phyloP scores from a whole-genome alignment of 23 red algal genomes.

The Pyropia haitanensis region DNA sequence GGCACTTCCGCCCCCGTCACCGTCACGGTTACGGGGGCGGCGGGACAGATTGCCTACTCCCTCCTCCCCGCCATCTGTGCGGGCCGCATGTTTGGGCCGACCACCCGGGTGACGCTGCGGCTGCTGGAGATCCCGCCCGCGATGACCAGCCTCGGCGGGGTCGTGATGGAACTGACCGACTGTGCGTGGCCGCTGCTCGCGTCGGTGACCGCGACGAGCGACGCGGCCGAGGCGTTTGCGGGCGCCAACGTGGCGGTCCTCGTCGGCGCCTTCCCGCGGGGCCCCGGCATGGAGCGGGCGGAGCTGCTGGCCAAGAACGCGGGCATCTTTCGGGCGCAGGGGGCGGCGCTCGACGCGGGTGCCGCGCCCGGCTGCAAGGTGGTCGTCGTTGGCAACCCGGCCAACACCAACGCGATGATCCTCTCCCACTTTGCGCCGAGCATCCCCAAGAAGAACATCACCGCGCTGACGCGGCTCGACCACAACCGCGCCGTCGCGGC shows the following conservation, averaged over 20 bases:
- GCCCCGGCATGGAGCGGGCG: slow-evolving; percentile 86
- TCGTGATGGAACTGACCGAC: slow-evolving; percentile 86
- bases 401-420: slow-evolving; percentile 93
- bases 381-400: slow-evolving; percentile 92
- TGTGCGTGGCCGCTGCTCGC: slow-evolving; percentile 70
- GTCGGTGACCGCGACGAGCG: slow-evolving; percentile 29
- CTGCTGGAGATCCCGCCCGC: slow-evolving; percentile 79
- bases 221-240: slow-evolving; percentile 63
- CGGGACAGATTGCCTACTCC: slow-evolving; percentile 92
- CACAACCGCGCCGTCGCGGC: slow-evolving; percentile 73
- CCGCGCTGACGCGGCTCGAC: slow-evolving; percentile 90
- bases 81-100: slow-evolving; percentile 57
- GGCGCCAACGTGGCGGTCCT: slow-evolving; percentile 73
- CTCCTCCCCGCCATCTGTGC: slow-evolving; percentile 73
- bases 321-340: slow-evolving; percentile 79
- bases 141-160: slow-evolving; percentile 49
- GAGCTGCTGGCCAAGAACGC: slow-evolving; percentile 90
- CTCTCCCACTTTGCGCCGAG: slow-evolving; percentile 56
- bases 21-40: slow-evolving; percentile 85
- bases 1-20: slow-evolving; percentile 3
- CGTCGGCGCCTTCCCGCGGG: slow-evolving; percentile 86
- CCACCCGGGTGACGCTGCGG: slow-evolving; percentile 46
- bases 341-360: slow-evolving; percentile 43
- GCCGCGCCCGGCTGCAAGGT: slow-evolving; percentile 55
- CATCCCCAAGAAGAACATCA: slow-evolving; percentile 80